Evolutionary conservation across 371 early-diverging fungal genomes (phyloP).

Genomic region (Conidiobolus coronatus): DNA sequence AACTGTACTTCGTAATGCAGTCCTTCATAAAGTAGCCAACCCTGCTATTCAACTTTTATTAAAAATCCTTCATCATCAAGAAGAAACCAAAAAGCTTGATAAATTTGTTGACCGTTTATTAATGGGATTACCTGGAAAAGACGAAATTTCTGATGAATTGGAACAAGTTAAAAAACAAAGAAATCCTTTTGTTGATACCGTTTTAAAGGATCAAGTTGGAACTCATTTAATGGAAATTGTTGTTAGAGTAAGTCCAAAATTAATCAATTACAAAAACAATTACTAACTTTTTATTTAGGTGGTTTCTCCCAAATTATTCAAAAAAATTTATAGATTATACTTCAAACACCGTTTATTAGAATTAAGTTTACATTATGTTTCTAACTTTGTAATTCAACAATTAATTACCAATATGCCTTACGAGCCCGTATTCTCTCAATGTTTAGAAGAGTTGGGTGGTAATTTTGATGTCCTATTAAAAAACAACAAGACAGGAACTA

Average conservation of each 20-base stretch:
- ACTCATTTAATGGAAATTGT: constrained; percentile 42
- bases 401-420: constrained; percentile 32
- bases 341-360: constrained; percentile 31
- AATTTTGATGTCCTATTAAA: constrained; percentile 24
- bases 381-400: constrained; percentile 66
- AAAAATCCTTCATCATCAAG: constrained; percentile 23
- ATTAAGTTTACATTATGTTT: constrained; percentile 38
- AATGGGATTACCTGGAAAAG: constrained; percentile 30
- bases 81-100: constrained; percentile 18
- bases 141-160: constrained; percentile 6
- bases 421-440: constrained; percentile 25
- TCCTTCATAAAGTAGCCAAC: constrained; percentile 41
- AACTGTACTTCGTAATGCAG: constrained; percentile 27
- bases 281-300: constrained; percentile 9
- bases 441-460: constrained; percentile 28
- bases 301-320: constrained; percentile 27
- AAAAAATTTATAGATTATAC: constrained; percentile 35
- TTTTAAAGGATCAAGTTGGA: constrained; percentile 32
- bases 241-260: constrained; percentile 5
- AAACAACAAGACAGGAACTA: constrained; percentile 1
- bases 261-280: not conserved
- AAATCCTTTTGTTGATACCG: constrained; percentile 27
- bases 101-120: constrained; percentile 32
- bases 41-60: constrained; percentile 53
- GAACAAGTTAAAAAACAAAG: constrained; percentile 10